Evolutionary conservation across 2,329 filamentous ascomycete species (phyloP).

Genomic region (Cytospora chrysosperma): DNA sequence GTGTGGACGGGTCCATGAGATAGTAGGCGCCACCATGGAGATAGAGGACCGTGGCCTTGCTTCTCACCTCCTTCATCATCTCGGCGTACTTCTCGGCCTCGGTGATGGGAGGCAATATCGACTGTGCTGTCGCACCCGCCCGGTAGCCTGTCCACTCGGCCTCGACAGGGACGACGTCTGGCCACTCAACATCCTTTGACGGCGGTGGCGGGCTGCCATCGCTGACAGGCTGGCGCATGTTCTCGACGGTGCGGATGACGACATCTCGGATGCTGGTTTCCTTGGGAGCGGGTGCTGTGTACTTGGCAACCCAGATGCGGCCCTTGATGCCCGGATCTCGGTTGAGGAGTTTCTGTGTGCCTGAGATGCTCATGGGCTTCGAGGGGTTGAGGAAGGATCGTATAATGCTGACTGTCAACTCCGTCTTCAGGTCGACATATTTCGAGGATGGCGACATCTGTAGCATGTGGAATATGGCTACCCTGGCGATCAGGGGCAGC

Average conservation of each 20-base stretch:
- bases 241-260: conserved; percentile 57
- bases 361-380: conserved; percentile 52
- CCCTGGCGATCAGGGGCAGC: conserved; percentile 61
- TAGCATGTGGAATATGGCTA: conserved; percentile 63
- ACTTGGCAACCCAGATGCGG: conserved; percentile 76
- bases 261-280: conserved; percentile 56
- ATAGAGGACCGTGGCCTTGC: conserved; percentile 65
- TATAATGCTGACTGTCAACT: conserved; percentile 70
- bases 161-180: conserved; percentile 57
- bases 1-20: conserved; percentile 67
- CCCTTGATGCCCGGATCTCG: conserved; percentile 71
- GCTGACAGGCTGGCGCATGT: conserved; percentile 39
- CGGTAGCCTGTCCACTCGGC: conserved; percentile 77
- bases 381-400: conserved; percentile 58
- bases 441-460: conserved; percentile 66
- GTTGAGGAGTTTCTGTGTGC: conserved; percentile 61
- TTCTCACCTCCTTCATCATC: conserved; percentile 67
- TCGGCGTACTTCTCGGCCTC: conserved; percentile 64
- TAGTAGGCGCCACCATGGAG: conserved; percentile 77
- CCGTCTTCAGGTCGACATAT: conserved; percentile 77
- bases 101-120: conserved; percentile 53
- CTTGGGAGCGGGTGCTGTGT: conserved; percentile 60
- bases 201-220: conserved; percentile 10
- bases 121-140: conserved; percentile 48
- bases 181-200: conserved; percentile 38